Base-by-base conservation (phyloP, 495 filamentous ascomycete genomes). In the Aeminium ludgeri region DNA sequence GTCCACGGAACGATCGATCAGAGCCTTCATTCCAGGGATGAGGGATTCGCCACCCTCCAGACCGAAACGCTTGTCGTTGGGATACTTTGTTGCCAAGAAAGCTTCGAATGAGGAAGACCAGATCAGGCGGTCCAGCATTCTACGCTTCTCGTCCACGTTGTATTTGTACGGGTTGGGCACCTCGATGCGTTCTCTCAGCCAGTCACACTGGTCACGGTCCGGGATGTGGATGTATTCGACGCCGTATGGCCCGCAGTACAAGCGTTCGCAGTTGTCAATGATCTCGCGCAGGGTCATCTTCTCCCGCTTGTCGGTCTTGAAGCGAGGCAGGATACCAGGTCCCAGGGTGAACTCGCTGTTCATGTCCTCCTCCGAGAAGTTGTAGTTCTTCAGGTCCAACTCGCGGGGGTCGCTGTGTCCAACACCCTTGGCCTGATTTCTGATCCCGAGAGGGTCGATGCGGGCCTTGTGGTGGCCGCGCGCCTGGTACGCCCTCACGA, bases 1-100 rank as follows among this genome's bases (percentile, higher is more conserved):
- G 58, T 97, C 89, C 46, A 97, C 89, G 54, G 86, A 94, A 50
- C 89, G 79, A 60, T 97, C 89, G 38, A 97, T 97, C 40, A 97
- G 67, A 34, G 87, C 89, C 71, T 97, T 97, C 89, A 97, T 97
- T 62, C 89, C 89, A 20, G 89, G 89, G 15, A 97, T 89, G 43
- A 97, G 71, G 27, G 82, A 82, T 60, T 96, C 91, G 54, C 86
- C 92, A 52, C 89, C 89, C 64, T 97, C 89, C 13, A 97, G 72
- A 63, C 89, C 89, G 63, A 97, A 97, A 51, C 89, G 79, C 72
- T 97, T 97, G 68, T 97, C 89, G 63, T 97, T 97, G 55, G 91
- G 91, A 67, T 91, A 96, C 63, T 97, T 97, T 40, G 83, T 93
- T 23, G 87, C 74, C 44, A 91, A 63, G 73, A 97, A 97, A 36